These are phyloP conservation scores for Colletotrichum brevisporum DNA, from an alignment of 2,329 filamentous ascomycete genomes.

Conservation along the genomic window DNA sequence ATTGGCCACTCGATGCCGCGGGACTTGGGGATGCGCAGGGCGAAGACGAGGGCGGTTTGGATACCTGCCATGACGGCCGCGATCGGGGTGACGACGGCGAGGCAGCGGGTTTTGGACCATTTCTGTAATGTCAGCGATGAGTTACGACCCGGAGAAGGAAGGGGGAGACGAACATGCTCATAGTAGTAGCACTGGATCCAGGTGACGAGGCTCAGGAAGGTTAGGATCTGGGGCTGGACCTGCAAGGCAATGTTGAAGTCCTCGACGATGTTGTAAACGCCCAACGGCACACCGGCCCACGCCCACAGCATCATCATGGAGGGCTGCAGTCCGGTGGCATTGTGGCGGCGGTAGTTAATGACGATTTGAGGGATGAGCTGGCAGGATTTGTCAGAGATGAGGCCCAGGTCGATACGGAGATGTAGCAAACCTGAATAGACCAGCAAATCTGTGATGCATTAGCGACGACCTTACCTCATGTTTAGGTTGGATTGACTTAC, in stretches of 20 bases:
- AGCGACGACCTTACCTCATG: slow-evolving; percentile 14
- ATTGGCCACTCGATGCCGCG: slow-evolving; percentile 70
- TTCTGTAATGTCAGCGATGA: slow-evolving; percentile 52
- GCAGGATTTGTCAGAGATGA: not conserved
- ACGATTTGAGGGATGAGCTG: slow-evolving; percentile 79
- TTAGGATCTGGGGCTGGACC: slow-evolving; percentile 60
- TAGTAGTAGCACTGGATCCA: slow-evolving; percentile 62
- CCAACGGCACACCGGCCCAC: slow-evolving; percentile 76
- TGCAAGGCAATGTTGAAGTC: slow-evolving; percentile 58
- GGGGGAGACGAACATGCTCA: slow-evolving; percentile 50
- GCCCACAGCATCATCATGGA: slow-evolving; percentile 83
- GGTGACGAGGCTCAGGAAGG: slow-evolving; percentile 57
- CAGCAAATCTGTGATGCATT: slow-evolving; percentile 65
- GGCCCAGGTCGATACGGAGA: slow-evolving; percentile 2
- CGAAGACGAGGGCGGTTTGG: slow-evolving; percentile 72
- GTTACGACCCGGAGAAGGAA: not conserved
- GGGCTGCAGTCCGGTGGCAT: slow-evolving; percentile 75
- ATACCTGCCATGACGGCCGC: slow-evolving; percentile 70
- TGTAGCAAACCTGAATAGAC: slow-evolving; percentile 69
- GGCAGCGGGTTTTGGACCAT: slow-evolving; percentile 65
- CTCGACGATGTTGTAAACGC: slow-evolving; percentile 62
- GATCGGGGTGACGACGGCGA: slow-evolving; percentile 64
- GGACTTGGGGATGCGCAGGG: slow-evolving; percentile 60
- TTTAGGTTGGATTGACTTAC: slow-evolving; percentile 51
- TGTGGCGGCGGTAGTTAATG: slow-evolving; percentile 76